Conservation (phyloP, 164 flowering plant species). For the Chimonanthus salicifolius region DNA sequence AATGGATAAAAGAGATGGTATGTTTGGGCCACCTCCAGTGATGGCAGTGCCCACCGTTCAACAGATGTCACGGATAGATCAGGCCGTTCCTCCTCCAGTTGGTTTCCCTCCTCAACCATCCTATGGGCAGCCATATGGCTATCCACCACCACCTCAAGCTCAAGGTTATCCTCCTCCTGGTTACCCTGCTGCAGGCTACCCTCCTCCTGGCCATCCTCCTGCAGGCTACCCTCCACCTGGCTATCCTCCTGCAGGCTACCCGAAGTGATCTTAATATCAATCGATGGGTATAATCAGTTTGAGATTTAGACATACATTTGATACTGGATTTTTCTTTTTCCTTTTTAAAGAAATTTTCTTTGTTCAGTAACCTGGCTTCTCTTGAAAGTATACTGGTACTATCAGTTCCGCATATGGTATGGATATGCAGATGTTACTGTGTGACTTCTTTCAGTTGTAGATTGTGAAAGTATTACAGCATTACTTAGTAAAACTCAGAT, state of each 20-base stretch:
- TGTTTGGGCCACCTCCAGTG: constrained; percentile 30
- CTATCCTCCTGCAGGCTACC: too few relatives aligned
- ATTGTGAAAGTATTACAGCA: background rate
- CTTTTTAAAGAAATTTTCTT: background rate
- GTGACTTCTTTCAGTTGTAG: background rate
- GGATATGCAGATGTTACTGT: background rate
- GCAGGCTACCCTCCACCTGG: constrained; percentile 23
- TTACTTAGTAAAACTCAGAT: too few relatives aligned
- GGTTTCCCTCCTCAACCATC: constrained; percentile 37
- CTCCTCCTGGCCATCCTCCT: constrained; percentile 31
- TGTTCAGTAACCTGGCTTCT: background rate
- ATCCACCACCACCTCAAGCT: constrained; percentile 32
- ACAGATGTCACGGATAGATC: constrained; percentile 61
- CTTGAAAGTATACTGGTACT: background rate
- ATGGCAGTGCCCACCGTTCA: constrained; percentile 52
- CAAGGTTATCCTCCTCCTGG: constrained; percentile 28
- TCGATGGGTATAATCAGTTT: background rate
- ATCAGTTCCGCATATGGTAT: background rate
- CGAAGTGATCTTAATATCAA: constrained; percentile 14
- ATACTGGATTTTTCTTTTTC: background rate
- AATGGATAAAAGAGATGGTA: constrained; percentile 61
- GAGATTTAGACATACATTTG: background rate
- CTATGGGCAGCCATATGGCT: constrained; percentile 29
- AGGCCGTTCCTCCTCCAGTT: constrained; percentile 36
- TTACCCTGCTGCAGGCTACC: constrained; percentile 24